Evolutionary conservation across 305 asterid species (phyloP), one percentile per base, ranked within the genome.

Genomic region (Withania somnifera): DNA sequence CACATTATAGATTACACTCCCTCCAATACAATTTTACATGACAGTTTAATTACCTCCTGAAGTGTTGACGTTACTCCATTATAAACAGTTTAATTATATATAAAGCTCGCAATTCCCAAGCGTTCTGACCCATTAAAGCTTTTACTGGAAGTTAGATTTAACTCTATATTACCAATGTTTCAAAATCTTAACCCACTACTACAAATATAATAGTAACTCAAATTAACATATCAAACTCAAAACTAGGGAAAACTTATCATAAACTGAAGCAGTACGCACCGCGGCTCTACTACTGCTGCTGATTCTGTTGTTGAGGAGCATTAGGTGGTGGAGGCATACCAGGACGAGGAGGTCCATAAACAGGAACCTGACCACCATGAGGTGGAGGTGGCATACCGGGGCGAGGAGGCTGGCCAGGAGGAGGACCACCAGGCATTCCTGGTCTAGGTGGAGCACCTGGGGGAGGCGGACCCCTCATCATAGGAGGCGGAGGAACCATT

Each of bases 331-430:
- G 97, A 7, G 91, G 97, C 97, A 93, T 93, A 78, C 97, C 97
- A 1, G 98, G 94, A 22, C 98, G 92, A 9, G 97, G 97, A 0
- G 94, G 98, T 11, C 93, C 98, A 76, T 83, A 94, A 78, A 87
- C 83, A 57, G 82, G 93, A 75, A 85, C 87, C 83, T 91, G 95
- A 7, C 97, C 97, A 78, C 93, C 97, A 4, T 92, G 90, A 11
- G 97, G 93, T 0, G 96, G 95, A 20, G 94, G 94, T 2, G 93
- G 95, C 95, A 94, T 93, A 2, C 97, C 97, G 0, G 93, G 97
- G 47, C 94, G 88, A 11, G 92, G 93, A 11, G 52, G 83, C 28
- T 63, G 83, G 6, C 40, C 40, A 36, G 40, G 40, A 36, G 40
- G 40, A 36, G 40, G 40, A 36, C 40, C 40, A 24, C 63, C 77